These are phyloP conservation scores for Cryptosporidium sp. DNA, from an alignment of 169 alveolate genomes.

Conservation along the genomic window DNA sequence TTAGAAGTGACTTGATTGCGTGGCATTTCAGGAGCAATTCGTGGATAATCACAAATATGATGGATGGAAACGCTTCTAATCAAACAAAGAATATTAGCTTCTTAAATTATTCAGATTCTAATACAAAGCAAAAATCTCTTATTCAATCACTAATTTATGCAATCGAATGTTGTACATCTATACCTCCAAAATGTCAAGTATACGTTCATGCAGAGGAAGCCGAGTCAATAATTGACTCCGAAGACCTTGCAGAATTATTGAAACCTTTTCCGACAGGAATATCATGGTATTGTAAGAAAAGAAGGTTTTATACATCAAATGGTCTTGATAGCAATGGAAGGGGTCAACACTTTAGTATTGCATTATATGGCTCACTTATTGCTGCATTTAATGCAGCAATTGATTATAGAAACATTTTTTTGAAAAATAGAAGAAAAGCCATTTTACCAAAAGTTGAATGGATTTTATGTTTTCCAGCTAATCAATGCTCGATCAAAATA, in stretches of 20 bases:
- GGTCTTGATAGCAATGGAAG: conserved; percentile 76
- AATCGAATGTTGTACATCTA: conserved; percentile 47
- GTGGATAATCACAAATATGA: conserved; percentile 31
- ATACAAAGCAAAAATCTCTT: conserved; percentile 10
- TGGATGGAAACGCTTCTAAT: not conserved
- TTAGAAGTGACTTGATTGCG: conserved; percentile 53
- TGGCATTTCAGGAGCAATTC: conserved; percentile 66
- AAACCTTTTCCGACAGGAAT: conserved; percentile 71
- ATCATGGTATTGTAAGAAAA: conserved; percentile 71
- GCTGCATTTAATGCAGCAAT: conserved; percentile 75
- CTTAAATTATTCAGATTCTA: not conserved
- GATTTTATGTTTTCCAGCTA: conserved; percentile 62
- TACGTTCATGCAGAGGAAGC: conserved; percentile 73
- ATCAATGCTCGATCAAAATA: not conserved
- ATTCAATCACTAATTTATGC: conserved; percentile 40
- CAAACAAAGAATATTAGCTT: not conserved
- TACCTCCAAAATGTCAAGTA: conserved; percentile 59
- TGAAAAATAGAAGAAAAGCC: conserved; percentile 64
- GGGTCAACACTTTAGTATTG: conserved; percentile 72
- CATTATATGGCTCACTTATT: conserved; percentile 62
- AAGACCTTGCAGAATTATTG: conserved; percentile 62
- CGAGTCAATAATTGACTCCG: conserved; percentile 68
- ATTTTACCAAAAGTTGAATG: conserved; percentile 54
- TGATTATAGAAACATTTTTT: conserved; percentile 60
- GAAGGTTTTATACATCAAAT: conserved; percentile 74